These are phyloP conservation scores for Pochonia chlamydosporia DNA, from an alignment of 2,329 filamentous ascomycete species.

Conservation along the genomic window DNA sequence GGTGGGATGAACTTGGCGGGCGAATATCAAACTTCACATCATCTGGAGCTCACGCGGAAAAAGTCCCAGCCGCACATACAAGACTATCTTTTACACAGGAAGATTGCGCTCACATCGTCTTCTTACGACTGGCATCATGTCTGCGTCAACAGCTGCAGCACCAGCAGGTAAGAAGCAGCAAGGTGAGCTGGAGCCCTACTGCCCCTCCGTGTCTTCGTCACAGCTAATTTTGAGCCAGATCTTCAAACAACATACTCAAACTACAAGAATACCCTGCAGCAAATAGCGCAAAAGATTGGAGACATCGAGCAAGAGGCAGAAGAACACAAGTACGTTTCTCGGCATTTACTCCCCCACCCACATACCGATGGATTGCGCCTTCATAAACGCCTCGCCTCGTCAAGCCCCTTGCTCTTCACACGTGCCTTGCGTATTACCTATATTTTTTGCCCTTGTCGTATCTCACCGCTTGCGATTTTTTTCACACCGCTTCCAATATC, in stretches of 20 bases:
- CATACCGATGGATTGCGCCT: too few relatives aligned
- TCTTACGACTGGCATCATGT: background rate
- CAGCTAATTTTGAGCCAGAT: constrained; percentile 42
- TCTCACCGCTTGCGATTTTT: constrained; percentile 30
- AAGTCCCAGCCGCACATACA: too few relatives aligned
- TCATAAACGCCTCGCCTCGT: background rate
- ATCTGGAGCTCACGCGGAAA: background rate
- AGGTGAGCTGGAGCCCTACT: constrained; percentile 39
- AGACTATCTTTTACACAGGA: too few relatives aligned
- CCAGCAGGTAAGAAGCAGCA: constrained; percentile 66
- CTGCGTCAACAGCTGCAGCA: constrained; percentile 11
- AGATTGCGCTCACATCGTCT: too few relatives aligned
- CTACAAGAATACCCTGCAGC: constrained; percentile 75
- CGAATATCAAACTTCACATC: constrained; percentile 1
- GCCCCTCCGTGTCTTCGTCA: background rate
- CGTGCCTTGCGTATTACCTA: background rate
- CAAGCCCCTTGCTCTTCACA: background rate
- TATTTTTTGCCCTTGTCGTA: constrained; percentile 3
- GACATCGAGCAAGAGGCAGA: constrained; percentile 96
- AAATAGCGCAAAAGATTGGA: constrained; percentile 92
- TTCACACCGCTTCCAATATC: constrained; percentile 32
- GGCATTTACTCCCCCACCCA: too few relatives aligned
- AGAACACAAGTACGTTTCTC: constrained; percentile 74
- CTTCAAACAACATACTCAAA: constrained; percentile 74
- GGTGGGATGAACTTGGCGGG: constrained; percentile 2